A percentile compares a stretch with the other conserved stretches of the same genome.
Conservation (phyloP, 2,329 filamentous ascomycete genomes). For the Paracamarosporium sp. region DNA sequence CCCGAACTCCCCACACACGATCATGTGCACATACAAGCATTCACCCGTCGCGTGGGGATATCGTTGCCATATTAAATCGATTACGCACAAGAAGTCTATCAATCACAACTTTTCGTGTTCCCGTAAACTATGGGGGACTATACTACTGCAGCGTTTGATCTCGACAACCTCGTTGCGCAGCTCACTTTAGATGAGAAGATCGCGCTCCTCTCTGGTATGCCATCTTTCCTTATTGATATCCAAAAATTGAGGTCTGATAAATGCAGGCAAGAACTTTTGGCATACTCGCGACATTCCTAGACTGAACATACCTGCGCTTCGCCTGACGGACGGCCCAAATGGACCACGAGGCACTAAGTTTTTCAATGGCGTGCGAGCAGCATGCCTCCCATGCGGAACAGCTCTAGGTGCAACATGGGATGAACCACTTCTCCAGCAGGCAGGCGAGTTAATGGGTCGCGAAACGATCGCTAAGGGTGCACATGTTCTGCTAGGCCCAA, state of each 20-base stretch:
- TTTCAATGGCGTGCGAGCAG: slow-evolving; percentile 68
- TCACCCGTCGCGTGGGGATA: too few relatives aligned
- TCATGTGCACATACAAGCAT: too few relatives aligned
- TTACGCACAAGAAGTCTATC: too few relatives aligned
- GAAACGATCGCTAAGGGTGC: slow-evolving; percentile 29
- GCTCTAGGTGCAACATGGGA: slow-evolving; percentile 56
- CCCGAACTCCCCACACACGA: too few relatives aligned
- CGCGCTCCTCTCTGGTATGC: not conserved
- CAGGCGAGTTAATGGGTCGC: slow-evolving; percentile 22
- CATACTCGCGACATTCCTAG: slow-evolving; percentile 64
- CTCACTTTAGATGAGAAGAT: not conserved
- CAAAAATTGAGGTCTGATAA: too few relatives aligned
- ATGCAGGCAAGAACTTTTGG: slow-evolving; percentile 60
- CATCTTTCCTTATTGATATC: too few relatives aligned
- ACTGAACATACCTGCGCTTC: slow-evolving; percentile 63
- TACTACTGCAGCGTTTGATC: not conserved
- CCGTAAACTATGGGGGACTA: too few relatives aligned
- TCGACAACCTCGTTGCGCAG: not conserved
- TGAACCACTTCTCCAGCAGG: slow-evolving; percentile 19
- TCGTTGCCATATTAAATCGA: too few relatives aligned
- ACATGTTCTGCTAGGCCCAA: slow-evolving; percentile 19
- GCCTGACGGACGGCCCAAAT: slow-evolving; percentile 69
- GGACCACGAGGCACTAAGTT: slow-evolving; percentile 66
- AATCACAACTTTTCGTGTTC: too few relatives aligned
- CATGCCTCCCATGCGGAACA: slow-evolving; percentile 75